These are phyloP conservation scores for Articulospora tetracladia DNA, from an alignment of 495 filamentous ascomycete species.

Conservation along the genomic window DNA sequence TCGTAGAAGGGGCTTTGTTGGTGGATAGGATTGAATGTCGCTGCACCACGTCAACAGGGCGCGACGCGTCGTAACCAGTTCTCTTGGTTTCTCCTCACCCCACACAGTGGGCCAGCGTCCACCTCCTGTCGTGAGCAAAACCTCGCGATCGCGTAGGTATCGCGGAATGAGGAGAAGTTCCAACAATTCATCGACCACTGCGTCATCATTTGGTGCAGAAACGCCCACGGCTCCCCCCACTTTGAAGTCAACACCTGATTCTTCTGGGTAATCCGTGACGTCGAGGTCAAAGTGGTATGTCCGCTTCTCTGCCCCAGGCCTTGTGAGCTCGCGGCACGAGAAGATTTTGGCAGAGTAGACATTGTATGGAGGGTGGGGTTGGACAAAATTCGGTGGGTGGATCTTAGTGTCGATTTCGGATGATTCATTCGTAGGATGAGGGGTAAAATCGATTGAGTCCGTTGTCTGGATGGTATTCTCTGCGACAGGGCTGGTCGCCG, in stretches of 20 bases:
- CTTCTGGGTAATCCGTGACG: slow-evolving; percentile 89
- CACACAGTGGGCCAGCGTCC: slow-evolving; percentile 98
- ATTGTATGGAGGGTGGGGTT: slow-evolving; percentile 90
- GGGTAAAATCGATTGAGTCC: slow-evolving; percentile 38
- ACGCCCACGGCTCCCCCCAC: slow-evolving; percentile 95
- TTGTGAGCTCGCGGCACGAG: slow-evolving; percentile 80
- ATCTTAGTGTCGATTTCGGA: slow-evolving; percentile 36
- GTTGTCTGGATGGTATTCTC: background rate
- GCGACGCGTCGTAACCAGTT: slow-evolving; percentile 80
- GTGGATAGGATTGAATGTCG: slow-evolving; percentile 88
- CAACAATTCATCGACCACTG: slow-evolving; percentile 78
- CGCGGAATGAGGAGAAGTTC: slow-evolving; percentile 73
- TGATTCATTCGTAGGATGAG: slow-evolving; percentile 28
- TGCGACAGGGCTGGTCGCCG: slow-evolving; percentile 7
- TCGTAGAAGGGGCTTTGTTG: slow-evolving; percentile 83
- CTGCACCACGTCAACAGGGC: slow-evolving; percentile 94
- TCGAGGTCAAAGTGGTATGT: slow-evolving; percentile 98
- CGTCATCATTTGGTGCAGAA: slow-evolving; percentile 76
- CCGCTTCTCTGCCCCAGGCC: slow-evolving; percentile 87
- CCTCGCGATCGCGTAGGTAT: slow-evolving; percentile 74
- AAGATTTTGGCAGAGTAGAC: slow-evolving; percentile 84
- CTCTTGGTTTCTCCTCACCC: slow-evolving; percentile 83
- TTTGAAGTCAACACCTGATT: slow-evolving; percentile 86
- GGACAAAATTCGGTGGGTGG: slow-evolving; percentile 83
- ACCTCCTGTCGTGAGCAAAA: slow-evolving; percentile 68